Evolutionary conservation across 1,139 yeast species (phyloP).

Genomic region (Lodderomyces jiufengensis): DNA sequence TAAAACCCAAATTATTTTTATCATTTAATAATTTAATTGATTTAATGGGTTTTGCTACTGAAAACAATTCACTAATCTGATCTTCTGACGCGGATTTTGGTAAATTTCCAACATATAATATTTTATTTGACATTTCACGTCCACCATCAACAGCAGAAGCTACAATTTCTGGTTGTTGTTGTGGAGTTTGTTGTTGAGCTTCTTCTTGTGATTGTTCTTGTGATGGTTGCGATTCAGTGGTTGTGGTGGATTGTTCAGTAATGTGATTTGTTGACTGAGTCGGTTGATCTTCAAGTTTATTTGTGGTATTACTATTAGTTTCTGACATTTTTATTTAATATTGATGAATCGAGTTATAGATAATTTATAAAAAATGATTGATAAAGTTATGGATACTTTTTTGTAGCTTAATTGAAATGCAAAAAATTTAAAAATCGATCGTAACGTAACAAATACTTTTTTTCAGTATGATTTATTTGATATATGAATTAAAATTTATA

Average conservation of each 20-base stretch:
- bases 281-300: slow-evolving; percentile 5
- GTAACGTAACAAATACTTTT: no score
- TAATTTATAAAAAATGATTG: background rate
- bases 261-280: slow-evolving; percentile 4
- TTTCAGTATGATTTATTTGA: no score
- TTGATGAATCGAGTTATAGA: background rate
- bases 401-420: no score
- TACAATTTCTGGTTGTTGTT: slow-evolving; percentile 24
- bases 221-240: slow-evolving; percentile 1
- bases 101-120: slow-evolving; percentile 74
- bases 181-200: slow-evolving; percentile 8
- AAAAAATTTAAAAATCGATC: no score
- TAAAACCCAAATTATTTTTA: slow-evolving; percentile 68
- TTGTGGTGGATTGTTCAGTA: slow-evolving; percentile 1
- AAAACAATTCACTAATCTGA: slow-evolving; percentile 56
- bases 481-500: no score
- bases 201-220: slow-evolving; percentile 18
- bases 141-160: slow-evolving; percentile 81
- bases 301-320: background rate
- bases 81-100: slow-evolving; percentile 66
- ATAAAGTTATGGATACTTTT: background rate
- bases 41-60: slow-evolving; percentile 52
- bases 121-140: slow-evolving; percentile 68
- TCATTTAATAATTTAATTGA: slow-evolving; percentile 70
- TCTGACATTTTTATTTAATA: slow-evolving; percentile 3